These are phyloP conservation scores for Ceratocystis eucalypticola DNA, from an alignment of 2,329 filamentous ascomycete species.

Conservation along the genomic window DNA sequence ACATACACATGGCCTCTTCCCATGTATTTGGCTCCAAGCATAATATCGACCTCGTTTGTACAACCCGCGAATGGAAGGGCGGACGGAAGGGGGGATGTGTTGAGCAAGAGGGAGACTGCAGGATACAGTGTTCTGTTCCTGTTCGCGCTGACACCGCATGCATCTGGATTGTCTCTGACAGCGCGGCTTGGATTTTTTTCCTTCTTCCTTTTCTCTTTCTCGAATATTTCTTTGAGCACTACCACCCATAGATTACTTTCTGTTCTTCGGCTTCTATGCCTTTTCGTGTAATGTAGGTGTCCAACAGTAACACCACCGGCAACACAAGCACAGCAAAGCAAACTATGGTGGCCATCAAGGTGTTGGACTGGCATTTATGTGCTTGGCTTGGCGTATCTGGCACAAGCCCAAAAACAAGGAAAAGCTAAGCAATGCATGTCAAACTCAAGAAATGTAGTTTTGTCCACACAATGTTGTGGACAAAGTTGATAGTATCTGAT, in stretches of 20 bases:
- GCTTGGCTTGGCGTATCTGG: neutral
- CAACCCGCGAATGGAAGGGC: neutral
- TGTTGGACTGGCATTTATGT: neutral
- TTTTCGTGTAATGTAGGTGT: neutral
- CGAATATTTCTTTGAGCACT: neutral
- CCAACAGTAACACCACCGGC: neutral
- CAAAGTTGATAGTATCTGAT: neutral
- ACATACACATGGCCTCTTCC: neutral
- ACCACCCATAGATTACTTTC: neutral
- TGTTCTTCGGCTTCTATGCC: neutral
- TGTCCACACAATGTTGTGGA: neutral
- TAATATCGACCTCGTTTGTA: neutral
- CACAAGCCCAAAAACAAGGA: neutral
- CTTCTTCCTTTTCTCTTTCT: neutral
- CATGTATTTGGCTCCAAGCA: neutral
- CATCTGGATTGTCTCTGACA: neutral
- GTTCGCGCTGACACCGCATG: neutral
- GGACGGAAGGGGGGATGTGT: neutral
- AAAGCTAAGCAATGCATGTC: neutral
- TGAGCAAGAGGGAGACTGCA: neutral
- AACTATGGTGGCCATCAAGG: neutral
- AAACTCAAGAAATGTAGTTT: too few relatives aligned
- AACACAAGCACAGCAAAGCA: constrained; percentile 3
- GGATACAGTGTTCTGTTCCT: neutral
- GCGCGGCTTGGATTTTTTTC: neutral